These are phyloP conservation scores for Chaetomiaceae sp. DNA, from an alignment of 2,329 filamentous ascomycete species.

Conservation along the genomic window DNA sequence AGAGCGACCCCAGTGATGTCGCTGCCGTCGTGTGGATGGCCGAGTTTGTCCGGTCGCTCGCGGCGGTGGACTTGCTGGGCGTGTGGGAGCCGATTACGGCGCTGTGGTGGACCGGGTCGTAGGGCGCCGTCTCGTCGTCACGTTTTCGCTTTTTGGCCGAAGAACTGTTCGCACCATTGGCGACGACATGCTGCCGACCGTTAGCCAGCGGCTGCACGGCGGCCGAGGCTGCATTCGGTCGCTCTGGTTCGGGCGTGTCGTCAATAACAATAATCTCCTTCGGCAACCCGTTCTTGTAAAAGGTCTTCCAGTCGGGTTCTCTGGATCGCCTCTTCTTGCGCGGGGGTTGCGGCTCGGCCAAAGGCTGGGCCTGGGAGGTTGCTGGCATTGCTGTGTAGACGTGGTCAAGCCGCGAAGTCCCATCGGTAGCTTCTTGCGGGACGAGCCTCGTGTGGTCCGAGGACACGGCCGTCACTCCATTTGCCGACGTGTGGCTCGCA, in stretches of 20 bases:
- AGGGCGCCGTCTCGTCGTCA: constrained; percentile 51
- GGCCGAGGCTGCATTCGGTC: constrained; percentile 35
- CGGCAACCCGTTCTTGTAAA: constrained; percentile 78
- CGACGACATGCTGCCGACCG: constrained; percentile 34
- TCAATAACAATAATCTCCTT: constrained; percentile 84
- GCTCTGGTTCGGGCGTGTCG: constrained; percentile 60
- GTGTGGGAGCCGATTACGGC: constrained; percentile 65
- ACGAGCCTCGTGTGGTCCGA: constrained; percentile 16
- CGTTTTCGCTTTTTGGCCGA: constrained; percentile 69
- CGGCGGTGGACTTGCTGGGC: constrained; percentile 66
- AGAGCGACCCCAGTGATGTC: constrained; percentile 73
- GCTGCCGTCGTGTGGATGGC: constrained; percentile 80
- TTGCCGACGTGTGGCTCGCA: constrained; percentile 30
- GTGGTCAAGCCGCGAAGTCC: constrained; percentile 33
- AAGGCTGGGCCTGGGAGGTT: constrained; percentile 32
- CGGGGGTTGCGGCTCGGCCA: constrained; percentile 30
- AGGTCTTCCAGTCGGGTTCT: constrained; percentile 72
- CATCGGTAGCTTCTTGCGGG: constrained; percentile 20
- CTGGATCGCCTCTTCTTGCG: constrained; percentile 55
- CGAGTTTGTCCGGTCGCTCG: constrained; percentile 79
- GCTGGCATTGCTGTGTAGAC: constrained; percentile 38
- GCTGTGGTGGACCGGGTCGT: constrained; percentile 69
- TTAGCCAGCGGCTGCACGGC: constrained; percentile 32
- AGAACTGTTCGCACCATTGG: constrained; percentile 29
- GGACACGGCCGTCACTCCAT: constrained; percentile 30